Base-by-base conservation (phyloP, 768 basidiomycete species). In the Trametes gibbosa region DNA sequence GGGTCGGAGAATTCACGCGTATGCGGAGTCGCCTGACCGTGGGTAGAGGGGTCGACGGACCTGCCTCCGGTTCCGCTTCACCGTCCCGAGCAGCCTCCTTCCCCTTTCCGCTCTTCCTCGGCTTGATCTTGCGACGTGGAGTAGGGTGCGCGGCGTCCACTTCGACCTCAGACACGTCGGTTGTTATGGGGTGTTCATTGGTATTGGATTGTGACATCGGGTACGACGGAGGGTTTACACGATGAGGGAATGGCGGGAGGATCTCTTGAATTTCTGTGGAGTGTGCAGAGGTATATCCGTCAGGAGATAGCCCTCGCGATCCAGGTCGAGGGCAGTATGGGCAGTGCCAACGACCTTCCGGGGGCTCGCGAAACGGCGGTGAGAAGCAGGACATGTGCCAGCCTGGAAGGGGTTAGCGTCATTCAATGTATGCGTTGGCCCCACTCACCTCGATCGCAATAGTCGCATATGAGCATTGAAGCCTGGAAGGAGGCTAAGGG, bases 401-500 rank as follows among this genome's bases (percentile, higher is more conserved):
- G 35, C 91, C 92, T 87, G 63, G 41, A 50, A 7, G 48, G 48
- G 19, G 55, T 57, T 34, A 59, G 50, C 46, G 55, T 40, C n/a
- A 40, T 43, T 29, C 35, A 32, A 16, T 23, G 21, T 17, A 25
- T n/a, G 34, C 10, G 35, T 13, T 17, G 5, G 54, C 62, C 64
- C 24, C 46, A 59, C 32, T 55, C 66, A 69, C 90, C 93, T 81
- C 93, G 80, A 78, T 98, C 96, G 73, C 96, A 98, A 56, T 79
- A 83, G 79, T 98, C 96, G 72, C 96, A 98, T 65, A 98, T 89
- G 53, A 98, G 72, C 63, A 97, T 86, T 52, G 83, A 81, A 53
- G 81, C 84, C 91, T 95, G 68, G 14, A 32, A 1, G 17, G 40
- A 21, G 0, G 25, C 13, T 56, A 17, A 62, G 37, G 14, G 50